These are phyloP conservation scores for Rhodotorula sp. DNA, from an alignment of 1,284 basidiomycete genomes.

Conservation along the genomic window DNA sequence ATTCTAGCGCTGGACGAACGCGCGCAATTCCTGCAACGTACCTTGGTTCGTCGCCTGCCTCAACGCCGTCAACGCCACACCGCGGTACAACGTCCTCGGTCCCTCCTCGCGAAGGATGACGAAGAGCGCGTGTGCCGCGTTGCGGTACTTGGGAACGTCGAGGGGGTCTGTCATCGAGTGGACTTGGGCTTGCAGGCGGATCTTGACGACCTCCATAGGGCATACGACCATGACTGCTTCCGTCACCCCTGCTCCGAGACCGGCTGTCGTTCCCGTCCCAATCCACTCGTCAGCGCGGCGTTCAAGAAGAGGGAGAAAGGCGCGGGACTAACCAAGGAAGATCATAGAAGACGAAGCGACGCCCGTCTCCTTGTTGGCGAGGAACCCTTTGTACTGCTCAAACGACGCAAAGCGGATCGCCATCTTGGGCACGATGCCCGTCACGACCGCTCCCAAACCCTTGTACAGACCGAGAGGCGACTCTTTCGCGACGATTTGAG, in stretches of 20 bases:
- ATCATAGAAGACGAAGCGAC: conserved; percentile 70
- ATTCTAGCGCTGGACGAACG: no score
- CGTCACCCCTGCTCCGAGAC: conserved; percentile 88
- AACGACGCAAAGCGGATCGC: conserved; percentile 98
- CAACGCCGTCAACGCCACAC: conserved; percentile 81
- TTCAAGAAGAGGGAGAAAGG: background rate
- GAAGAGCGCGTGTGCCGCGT: conserved; percentile 95
- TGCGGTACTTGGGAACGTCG: conserved; percentile 89
- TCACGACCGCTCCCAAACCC: conserved; percentile 90
- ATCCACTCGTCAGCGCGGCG: background rate
- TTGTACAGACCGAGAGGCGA: conserved; percentile 96
- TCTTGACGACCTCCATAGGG: conserved; percentile 99
- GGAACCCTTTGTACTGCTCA: conserved; percentile 83
- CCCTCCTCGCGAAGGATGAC: conserved; percentile 95
- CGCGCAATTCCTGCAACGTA: no score
- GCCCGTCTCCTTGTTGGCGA: conserved; percentile 74
- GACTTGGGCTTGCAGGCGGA: conserved; percentile 94
- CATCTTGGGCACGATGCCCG: conserved; percentile 99
- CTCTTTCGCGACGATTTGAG: conserved; percentile 84
- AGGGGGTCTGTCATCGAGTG: conserved; percentile 96
- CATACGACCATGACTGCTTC: conserved; percentile 94
- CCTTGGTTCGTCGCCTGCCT: conserved; percentile 98
- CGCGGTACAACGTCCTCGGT: conserved; percentile 78
- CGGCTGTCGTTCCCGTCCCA: conserved; percentile 61
- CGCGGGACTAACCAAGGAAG: conserved; percentile 55